Evolutionary conservation across 2,329 filamentous ascomycete genomes (phyloP).

Genomic region (Calycina herbarum): DNA sequence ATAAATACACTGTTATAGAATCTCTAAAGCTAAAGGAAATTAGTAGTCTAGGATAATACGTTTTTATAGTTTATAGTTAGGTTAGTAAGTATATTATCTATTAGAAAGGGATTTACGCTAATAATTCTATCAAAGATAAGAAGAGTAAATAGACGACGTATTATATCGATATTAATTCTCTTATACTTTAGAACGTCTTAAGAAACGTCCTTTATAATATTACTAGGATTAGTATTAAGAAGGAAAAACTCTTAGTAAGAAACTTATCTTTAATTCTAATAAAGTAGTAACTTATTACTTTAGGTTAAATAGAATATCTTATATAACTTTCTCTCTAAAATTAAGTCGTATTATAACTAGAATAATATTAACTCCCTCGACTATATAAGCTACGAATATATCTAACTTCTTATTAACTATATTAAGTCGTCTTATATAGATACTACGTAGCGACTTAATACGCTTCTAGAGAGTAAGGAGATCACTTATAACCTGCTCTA

Average conservation of each 20-base stretch:
- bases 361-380: neutral
- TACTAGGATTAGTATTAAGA: conserved; percentile 13
- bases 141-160: conserved; percentile 29
- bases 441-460: conserved; percentile 16
- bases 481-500: conserved; percentile 42
- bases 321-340: conserved; percentile 20
- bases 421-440: conserved; percentile 22
- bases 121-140: conserved; percentile 4
- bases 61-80: conserved; percentile 21
- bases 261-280: neutral
- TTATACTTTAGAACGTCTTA: conserved; percentile 36
- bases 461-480: conserved; percentile 32
- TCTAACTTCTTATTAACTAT: conserved; percentile 17
- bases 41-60: conserved; percentile 20
- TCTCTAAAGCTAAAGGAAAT: neutral
- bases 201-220: conserved; percentile 36
- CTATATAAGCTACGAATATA: conserved; percentile 1
- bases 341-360: conserved; percentile 12
- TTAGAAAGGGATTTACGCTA: conserved; percentile 6
- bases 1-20: conserved; percentile 17
- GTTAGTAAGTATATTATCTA: conserved; percentile 11
- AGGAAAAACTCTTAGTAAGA: conserved; percentile 37
- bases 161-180: conserved; percentile 39
- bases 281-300: conserved; percentile 14
- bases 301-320: conserved; percentile 23